Conservation (phyloP, 2,329 filamentous ascomycete genomes). For the Stachybotrys chlorohalonatus region DNA sequence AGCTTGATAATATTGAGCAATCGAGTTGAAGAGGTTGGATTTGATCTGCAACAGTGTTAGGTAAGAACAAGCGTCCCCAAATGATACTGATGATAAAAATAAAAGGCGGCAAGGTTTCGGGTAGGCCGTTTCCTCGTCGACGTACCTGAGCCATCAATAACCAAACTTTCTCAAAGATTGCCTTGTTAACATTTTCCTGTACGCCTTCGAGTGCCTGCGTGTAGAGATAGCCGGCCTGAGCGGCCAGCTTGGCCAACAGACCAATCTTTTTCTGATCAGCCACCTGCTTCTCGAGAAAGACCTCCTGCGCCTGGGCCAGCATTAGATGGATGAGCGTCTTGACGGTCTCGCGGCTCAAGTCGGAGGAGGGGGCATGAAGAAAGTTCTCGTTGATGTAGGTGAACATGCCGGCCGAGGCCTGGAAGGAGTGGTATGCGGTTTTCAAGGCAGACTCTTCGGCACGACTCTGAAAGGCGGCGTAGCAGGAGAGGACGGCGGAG, state of each 20-base stretch:
- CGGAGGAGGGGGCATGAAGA: slow-evolving; percentile 90
- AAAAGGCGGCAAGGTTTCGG: too few relatives aligned
- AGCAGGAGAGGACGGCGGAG: slow-evolving; percentile 89
- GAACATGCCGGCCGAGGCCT: slow-evolving; percentile 98
- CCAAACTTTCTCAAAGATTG: slow-evolving; percentile 93
- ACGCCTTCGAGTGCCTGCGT: slow-evolving; percentile 79
- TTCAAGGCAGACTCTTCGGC: slow-evolving; percentile 90
- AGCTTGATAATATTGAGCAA: slow-evolving; percentile 91
- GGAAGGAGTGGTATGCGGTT: slow-evolving; percentile 95
- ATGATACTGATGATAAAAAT: too few relatives aligned
- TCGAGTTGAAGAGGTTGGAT: slow-evolving; percentile 69
- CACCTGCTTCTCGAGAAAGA: slow-evolving; percentile 95
- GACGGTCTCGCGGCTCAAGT: slow-evolving; percentile 89
- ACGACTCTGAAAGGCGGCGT: slow-evolving; percentile 87
- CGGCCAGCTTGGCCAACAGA: slow-evolving; percentile 83
- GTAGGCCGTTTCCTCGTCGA: slow-evolving; percentile 1
- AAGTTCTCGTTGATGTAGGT: slow-evolving; percentile 99
- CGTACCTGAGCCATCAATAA: slow-evolving; percentile 68
- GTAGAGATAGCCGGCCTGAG: slow-evolving; percentile 84
- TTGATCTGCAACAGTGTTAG: slow-evolving; percentile 49
- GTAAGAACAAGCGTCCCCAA: background rate
- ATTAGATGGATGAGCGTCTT: slow-evolving; percentile 90
- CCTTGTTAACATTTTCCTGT: slow-evolving; percentile 85
- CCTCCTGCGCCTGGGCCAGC: slow-evolving; percentile 92
- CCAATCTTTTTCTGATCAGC: slow-evolving; percentile 87